A percentile compares a stretch with the other conserved stretches of the same genome.
phyloP scores from a whole-genome alignment of 148 eudicot species.

The Fagopyrum tataricum region DNA sequence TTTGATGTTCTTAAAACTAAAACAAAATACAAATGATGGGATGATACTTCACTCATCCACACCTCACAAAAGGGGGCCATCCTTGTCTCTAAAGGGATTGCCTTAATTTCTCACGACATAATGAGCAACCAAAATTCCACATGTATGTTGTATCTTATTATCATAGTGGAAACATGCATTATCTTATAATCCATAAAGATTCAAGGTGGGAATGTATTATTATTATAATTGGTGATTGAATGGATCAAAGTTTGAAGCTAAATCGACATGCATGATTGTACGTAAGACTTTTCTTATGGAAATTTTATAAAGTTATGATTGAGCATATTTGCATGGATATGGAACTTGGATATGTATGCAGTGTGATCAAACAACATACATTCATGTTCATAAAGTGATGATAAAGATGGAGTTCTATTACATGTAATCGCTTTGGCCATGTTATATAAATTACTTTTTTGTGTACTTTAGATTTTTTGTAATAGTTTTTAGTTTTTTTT shows the following conservation, averaged over 20 bases:
- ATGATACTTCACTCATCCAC: background rate
- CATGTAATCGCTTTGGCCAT: too few relatives aligned
- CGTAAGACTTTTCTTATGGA: background rate
- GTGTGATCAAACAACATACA: background rate
- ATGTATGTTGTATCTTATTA: background rate
- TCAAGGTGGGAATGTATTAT: background rate
- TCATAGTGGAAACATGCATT: background rate
- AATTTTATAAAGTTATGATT: background rate
- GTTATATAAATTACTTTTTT: too few relatives aligned
- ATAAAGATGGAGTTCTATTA: too few relatives aligned
- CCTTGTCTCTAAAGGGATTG: conserved; percentile 7
- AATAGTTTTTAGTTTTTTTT: too few relatives aligned
- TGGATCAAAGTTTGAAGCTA: background rate
- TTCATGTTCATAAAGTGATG: background rate
- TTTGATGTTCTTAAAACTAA: conserved; percentile 4
- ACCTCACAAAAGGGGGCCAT: conserved; percentile 7
- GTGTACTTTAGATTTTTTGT: too few relatives aligned
- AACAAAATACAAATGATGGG: conserved; percentile 7
- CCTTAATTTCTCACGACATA: conserved; percentile 8
- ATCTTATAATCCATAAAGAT: background rate
- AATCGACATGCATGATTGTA: background rate
- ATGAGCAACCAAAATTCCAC: conserved; percentile 12
- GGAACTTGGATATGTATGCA: background rate
- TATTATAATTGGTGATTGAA: conserved; percentile 1
- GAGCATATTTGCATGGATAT: background rate